Base-by-base conservation (phyloP, 805 yeast genomes). In the Yarrowia sp. region DNA sequence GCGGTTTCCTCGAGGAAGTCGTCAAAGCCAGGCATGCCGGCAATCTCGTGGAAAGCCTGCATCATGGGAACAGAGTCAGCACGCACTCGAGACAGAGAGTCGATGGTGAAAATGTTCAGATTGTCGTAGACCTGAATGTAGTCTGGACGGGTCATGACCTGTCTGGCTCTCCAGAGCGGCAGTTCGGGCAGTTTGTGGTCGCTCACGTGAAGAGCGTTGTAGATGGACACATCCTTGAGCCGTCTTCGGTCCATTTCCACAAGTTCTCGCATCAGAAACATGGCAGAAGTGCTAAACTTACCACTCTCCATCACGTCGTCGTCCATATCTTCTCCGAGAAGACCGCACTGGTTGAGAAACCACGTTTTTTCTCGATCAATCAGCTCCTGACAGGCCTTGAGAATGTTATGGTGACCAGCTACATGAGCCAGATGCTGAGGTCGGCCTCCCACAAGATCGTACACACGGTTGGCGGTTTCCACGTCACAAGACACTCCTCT, bases 31-130 rank as follows among this genome's bases (percentile, higher is more conserved):
- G 91, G 89, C 76, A 85, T 87, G 2, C 85, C 79, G 1, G 88
- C 87, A 64, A 91, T 88, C 74, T 91, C 96, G 69, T 89, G 85
- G 75, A 91, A 91, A 6, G 94, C 96, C 71, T 93, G 83, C 96
- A 91, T 89, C 96, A 91, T 90, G 1, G 94, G 93, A 2, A 89
- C 89, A 9, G 91, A 86, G 75, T 91, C 96, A 0, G 96, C 94
- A 42, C 89, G 79, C 2, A 91, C 96, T 34, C 77, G 72, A 0
- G 91, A 86, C 68, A 85, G 83, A 0, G 91, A 85, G 76, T 91
- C 95, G 66, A 91, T 86, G 2, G 96, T 89, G 76, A 91, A 91
- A 34, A 91, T 85, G 75, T 91, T 91, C 71, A 90, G 78, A 71
- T 89, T 86, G 74, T 91, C 96, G 74, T 88, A 89, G 33, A 75